These are phyloP conservation scores for Suaeda aralocaspica DNA, from an alignment of 148 eudicot genomes.

Conservation along the genomic window DNA sequence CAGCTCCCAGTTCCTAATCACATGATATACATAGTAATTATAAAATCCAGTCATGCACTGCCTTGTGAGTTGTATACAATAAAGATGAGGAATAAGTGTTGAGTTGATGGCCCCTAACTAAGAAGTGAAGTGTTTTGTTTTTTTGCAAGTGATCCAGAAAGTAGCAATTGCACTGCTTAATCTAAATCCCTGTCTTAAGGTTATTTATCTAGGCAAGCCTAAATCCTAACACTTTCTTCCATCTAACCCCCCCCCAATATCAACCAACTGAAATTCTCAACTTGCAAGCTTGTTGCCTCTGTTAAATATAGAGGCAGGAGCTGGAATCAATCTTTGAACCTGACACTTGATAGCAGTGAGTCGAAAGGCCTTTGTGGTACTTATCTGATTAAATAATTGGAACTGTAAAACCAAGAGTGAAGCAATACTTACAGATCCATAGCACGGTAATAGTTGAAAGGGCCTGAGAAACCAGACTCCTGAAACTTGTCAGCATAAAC, in stretches of 20 bases:
- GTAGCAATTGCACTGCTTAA: too few species aligned
- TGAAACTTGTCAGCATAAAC: conserved; percentile 50
- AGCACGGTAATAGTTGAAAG: conserved; percentile 54
- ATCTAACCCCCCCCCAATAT: too few species aligned
- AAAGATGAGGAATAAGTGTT: not conserved
- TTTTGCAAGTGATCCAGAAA: not conserved
- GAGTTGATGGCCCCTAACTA: not conserved
- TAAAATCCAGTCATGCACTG: conserved; percentile 3
- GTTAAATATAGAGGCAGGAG: too few species aligned
- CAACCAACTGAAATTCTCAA: too few species aligned
- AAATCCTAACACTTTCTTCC: too few species aligned
- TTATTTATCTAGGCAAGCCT: too few species aligned
- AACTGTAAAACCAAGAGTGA: not conserved
- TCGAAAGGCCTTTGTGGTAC: not conserved
- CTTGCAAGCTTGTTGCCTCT: too few species aligned
- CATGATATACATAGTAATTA: not conserved
- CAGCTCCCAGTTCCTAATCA: conserved; percentile 50
- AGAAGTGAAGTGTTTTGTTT: too few species aligned
- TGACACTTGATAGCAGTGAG: too few species aligned
- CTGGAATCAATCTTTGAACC: too few species aligned
- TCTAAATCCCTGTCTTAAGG: too few species aligned
- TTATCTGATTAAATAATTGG: not conserved
- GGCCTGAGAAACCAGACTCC: conserved; percentile 57
- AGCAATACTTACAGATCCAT: conserved; percentile 42
- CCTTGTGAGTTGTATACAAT: not conserved